Evolutionary conservation across 2,329 filamentous ascomycete species (phyloP).

Genomic region (Didymosphaeria variabile): DNA sequence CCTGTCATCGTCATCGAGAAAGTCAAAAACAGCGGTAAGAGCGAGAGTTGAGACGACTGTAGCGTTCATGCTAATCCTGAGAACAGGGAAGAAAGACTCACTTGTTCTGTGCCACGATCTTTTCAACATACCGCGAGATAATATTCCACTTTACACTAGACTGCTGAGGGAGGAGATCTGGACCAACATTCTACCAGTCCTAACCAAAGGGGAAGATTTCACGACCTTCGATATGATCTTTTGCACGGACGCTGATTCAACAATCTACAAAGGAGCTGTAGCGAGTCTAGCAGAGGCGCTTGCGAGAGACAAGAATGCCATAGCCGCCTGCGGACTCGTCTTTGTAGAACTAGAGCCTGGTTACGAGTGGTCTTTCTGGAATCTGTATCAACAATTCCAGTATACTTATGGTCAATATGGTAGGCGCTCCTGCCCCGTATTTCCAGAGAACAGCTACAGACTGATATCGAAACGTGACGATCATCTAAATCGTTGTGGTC

Average conservation of each 20-base stretch:
- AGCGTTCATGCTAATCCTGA: background rate
- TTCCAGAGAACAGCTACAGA: background rate
- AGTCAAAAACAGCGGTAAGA: conserved; percentile 11
- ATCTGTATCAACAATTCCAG: conserved; percentile 15
- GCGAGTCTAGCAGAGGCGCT: conserved; percentile 9
- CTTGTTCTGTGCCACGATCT: conserved; percentile 14
- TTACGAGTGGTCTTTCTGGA: conserved; percentile 16
- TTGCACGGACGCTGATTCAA: conserved; percentile 16
- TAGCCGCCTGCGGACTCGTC: conserved; percentile 15
- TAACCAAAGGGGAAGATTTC: conserved; percentile 9
- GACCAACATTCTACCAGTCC: conserved; percentile 2
- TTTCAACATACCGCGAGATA: conserved; percentile 11
- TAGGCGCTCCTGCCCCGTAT: background rate
- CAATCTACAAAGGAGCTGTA: conserved; percentile 12
- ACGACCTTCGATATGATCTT: conserved; percentile 13
- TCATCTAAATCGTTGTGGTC: background rate
- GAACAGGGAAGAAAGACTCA: conserved; percentile 14
- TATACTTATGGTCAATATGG: conserved; percentile 13
- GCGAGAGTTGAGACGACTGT: background rate
- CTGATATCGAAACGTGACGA: background rate
- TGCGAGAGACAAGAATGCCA: conserved; percentile 9
- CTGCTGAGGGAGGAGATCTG: conserved; percentile 11
- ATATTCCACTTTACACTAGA: conserved; percentile 10
- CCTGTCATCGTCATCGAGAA: conserved; percentile 14
- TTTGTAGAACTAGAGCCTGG: conserved; percentile 14